Base-by-base conservation (phyloP, 2,329 filamentous ascomycete genomes). In the Colletotrichum sp. region DNA sequence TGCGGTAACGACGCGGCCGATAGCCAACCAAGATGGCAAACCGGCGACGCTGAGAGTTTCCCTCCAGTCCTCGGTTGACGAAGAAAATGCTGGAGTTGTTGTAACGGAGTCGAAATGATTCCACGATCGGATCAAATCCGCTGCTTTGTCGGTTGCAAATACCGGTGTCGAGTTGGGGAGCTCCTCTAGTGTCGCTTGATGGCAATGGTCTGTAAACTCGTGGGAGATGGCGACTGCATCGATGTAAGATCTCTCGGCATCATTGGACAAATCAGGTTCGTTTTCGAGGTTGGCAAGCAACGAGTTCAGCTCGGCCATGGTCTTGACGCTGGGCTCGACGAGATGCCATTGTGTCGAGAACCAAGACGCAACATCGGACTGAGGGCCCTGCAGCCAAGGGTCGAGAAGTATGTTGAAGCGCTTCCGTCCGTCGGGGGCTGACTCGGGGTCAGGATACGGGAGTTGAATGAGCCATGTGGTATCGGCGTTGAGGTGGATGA, bases 161-260 rank as follows among this genome's bases (percentile, higher is more conserved):
- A 94, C 86, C 0, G 92, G 91, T 6, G 92, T 89, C 59, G 86
- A 81, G 2, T 79, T 78, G 8, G 90, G 85, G 5, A 94, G 82
- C 78, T 93, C 88, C 59, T 89, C 81, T 30, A 94, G 84, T 16
- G 92, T 94, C 4, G 89, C 87, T 76, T 89, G 86, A 79, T 94
- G 92, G 82, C 92, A 93, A 80, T 93, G 93, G 80, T 94, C 92
- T 2, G 92, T 93, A 78, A 94, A 94, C 81, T 94, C 92, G 80
- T 94, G 92, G 18, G 88, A 91, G 36, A 94, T 86, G 32, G 87
- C 86, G 4, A 94, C 90, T 3, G 85, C 89, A 80, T 94, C 92
- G 34, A 94, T 88, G 60, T 87, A 85, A 15, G 84, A 84, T 32
- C 76, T 71, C 1, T 82, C 80, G 1, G 72, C 78, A 2, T 44